Percentiles rank a stretch among this genome's conserved stretches.
phyloP scores from a whole-genome alignment of 2,329 filamentous ascomycete species.

The Ceratocystis albifundus region DNA sequence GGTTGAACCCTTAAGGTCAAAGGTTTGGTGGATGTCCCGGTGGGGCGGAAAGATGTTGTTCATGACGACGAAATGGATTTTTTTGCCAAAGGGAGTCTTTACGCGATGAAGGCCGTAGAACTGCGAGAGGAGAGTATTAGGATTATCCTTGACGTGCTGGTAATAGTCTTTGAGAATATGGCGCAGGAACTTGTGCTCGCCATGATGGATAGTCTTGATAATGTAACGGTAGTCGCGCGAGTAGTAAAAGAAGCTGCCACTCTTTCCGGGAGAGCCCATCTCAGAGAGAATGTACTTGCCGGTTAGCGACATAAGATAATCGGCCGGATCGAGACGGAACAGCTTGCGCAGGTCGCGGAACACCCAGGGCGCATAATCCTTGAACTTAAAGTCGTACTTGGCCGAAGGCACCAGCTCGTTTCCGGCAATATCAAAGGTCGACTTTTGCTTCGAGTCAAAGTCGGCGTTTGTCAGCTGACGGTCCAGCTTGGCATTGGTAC shows the following conservation, averaged over 20 bases:
- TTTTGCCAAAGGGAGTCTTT: conserved; percentile 95
- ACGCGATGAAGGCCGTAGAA: conserved; percentile 96
- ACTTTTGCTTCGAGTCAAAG: conserved; percentile 91
- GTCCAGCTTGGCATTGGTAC: conserved; percentile 94
- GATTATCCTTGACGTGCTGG: conserved; percentile 80
- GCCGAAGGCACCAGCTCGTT: conserved; percentile 95
- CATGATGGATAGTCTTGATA: conserved; percentile 98
- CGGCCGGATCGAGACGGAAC: conserved; percentile 87
- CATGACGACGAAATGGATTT: conserved; percentile 99
- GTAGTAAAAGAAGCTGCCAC: conserved; percentile 99
- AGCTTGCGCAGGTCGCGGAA: conserved; percentile 81
- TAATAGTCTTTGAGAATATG: conserved; percentile 88
- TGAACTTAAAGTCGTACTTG: conserved; percentile 99
- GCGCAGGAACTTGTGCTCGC: conserved; percentile 77
- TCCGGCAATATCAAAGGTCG: conserved; percentile 81
- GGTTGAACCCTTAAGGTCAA: conserved; percentile 93
- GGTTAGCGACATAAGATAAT: conserved; percentile 95
- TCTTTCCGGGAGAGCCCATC: conserved; percentile 92
- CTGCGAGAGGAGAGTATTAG: conserved; percentile 91
- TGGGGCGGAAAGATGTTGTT: conserved; percentile 98
- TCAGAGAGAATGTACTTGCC: conserved; percentile 98
- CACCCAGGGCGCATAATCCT: conserved; percentile 99
- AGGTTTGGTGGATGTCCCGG: conserved; percentile 92
- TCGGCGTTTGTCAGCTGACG: conserved; percentile 80
- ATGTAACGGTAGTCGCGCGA: conserved; percentile 99